phyloP scores from a whole-genome alignment of 148 eudicot genomes.

The Camellia lanceoleosa region DNA sequence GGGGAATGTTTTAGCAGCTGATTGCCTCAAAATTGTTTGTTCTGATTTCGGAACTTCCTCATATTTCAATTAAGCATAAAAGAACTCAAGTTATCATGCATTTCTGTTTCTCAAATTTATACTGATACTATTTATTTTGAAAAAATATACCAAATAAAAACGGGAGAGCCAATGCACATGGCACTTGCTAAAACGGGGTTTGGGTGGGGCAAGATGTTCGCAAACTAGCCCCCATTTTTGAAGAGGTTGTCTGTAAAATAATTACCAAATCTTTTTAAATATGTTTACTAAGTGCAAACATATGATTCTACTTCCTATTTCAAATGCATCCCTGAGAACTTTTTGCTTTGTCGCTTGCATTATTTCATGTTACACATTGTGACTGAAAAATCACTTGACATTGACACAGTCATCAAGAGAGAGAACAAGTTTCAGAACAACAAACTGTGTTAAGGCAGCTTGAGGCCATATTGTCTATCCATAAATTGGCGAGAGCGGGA shows the following conservation, averaged over 20 bases:
- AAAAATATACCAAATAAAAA: not conserved
- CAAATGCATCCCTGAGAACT: too few relatives aligned
- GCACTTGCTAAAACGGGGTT: too few relatives aligned
- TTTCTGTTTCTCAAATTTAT: not conserved
- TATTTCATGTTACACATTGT: too few relatives aligned
- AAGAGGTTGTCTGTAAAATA: too few relatives aligned
- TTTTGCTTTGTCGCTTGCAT: not conserved
- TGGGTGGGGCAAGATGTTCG: too few relatives aligned
- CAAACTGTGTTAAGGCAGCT: slow-evolving; percentile 85
- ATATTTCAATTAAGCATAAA: not conserved
- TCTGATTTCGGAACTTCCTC: not conserved
- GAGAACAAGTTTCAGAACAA: slow-evolving; percentile 74
- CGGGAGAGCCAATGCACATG: too few relatives aligned
- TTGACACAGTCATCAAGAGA: slow-evolving; percentile 64
- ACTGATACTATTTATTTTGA: not conserved
- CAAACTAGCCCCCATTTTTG: too few relatives aligned
- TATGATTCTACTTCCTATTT: too few relatives aligned
- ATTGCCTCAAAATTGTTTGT: not conserved
- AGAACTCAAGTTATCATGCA: not conserved
- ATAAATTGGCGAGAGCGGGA: slow-evolving; percentile 56
- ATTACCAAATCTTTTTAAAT: too few relatives aligned
- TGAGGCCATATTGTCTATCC: slow-evolving; percentile 78
- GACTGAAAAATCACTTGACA: slow-evolving; percentile 10
- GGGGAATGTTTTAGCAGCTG: not conserved
- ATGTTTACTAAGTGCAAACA: too few relatives aligned